Evolutionary conservation across 1,284 basidiomycete species (phyloP).

Genomic region (Leccinum discolor): DNA sequence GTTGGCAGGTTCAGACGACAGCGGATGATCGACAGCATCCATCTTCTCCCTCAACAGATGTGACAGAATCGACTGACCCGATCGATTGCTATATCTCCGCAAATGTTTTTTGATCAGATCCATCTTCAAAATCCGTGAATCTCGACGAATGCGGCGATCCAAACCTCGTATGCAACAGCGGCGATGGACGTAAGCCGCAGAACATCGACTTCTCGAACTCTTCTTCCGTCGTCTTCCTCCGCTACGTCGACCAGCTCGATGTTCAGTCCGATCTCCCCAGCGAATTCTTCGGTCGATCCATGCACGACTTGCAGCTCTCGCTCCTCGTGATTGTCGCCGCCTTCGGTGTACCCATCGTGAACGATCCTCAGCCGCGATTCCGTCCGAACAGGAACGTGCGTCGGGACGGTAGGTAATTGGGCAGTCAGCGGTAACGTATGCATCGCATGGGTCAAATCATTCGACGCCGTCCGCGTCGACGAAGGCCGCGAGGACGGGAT

Average conservation of each 20-base stretch:
- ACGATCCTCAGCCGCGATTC: conserved; percentile 32
- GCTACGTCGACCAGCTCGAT: conserved; percentile 19
- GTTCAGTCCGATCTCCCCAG: conserved; percentile 9
- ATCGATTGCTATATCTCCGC: too few species aligned
- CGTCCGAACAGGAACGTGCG: conserved; percentile 30
- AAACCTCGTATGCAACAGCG: too few species aligned
- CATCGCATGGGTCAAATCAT: conserved; percentile 22
- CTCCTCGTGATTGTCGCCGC: conserved; percentile 17
- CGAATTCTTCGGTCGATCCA: conserved; percentile 17
- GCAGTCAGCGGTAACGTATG: conserved; percentile 24
- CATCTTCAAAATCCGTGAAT: too few species aligned
- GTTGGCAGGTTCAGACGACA: conserved; percentile 26
- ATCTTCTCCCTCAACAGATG: conserved; percentile 14
- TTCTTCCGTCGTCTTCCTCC: conserved; percentile 16
- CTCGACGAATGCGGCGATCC: too few species aligned
- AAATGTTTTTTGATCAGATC: too few species aligned
- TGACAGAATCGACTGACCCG: too few species aligned
- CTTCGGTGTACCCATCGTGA: conserved; percentile 23
- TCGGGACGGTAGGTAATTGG: conserved; percentile 33
- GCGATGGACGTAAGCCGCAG: too few species aligned
- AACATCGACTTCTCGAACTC: not conserved
- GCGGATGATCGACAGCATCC: too few species aligned
- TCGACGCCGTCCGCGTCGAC: conserved; percentile 23
- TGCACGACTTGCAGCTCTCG: conserved; percentile 18
- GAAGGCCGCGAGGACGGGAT: conserved; percentile 18